A percentile compares a stretch with the other conserved stretches of the same genome.
These are phyloP conservation scores for Arctium minus DNA, from an alignment of 129 eudicot genomes.

Conservation along the genomic window DNA sequence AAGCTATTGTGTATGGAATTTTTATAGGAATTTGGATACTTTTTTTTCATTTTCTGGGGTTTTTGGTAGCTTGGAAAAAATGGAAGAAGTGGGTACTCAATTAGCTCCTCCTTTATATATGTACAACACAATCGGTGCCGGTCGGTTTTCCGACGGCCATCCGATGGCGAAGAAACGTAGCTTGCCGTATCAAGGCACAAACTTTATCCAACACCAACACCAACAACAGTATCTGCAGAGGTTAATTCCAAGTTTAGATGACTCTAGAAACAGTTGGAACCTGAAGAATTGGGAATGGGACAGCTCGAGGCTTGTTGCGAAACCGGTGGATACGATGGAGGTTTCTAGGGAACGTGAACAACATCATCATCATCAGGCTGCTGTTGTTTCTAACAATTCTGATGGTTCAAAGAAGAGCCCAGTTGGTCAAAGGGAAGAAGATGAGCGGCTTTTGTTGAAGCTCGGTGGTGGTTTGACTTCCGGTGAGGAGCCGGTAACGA, in stretches of 20 bases:
- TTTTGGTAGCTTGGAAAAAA: conserved; percentile 15
- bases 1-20: not conserved
- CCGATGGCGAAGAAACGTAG: conserved; percentile 65
- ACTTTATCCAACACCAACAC: conserved; percentile 40
- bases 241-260: conserved; percentile 32
- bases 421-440: conserved; percentile 36
- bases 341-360: conserved; percentile 17
- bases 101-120: conserved; percentile 61
- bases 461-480: conserved; percentile 52
- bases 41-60: not conserved
- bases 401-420: conserved; percentile 20
- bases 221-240: conserved; percentile 35
- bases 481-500: conserved; percentile 52
- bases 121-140: conserved; percentile 48
- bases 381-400: conserved; percentile 1
- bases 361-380: not conserved
- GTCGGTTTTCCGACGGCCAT: conserved; percentile 38
- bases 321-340: conserved; percentile 46
- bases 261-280: conserved; percentile 51
- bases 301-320: conserved; percentile 71
- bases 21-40: conserved; percentile 16
- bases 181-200: conserved; percentile 43
- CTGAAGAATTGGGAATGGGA: conserved; percentile 87
- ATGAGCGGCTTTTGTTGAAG: conserved; percentile 44
- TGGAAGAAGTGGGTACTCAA: conserved; percentile 90